phyloP scores from a whole-genome alignment of 306 rosid genomes.

The Vicia villosa region DNA sequence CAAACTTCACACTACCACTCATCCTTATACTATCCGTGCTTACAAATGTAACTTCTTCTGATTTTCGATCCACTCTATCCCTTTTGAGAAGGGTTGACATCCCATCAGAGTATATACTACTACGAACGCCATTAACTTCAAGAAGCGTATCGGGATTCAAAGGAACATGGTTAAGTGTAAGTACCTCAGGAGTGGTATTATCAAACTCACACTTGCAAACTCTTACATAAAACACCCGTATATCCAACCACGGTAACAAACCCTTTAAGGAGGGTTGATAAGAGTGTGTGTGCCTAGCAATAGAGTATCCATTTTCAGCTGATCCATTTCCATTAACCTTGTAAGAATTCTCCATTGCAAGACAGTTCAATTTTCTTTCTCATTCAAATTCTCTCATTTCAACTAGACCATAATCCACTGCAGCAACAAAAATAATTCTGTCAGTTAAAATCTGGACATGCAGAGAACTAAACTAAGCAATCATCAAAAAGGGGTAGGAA shows the following conservation, averaged over 20 bases:
- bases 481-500: constrained; percentile 12
- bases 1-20: constrained; percentile 76
- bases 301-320: constrained; percentile 55
- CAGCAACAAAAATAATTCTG: constrained; percentile 38
- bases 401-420: constrained; percentile 41
- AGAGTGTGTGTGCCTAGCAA: constrained; percentile 53
- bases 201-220: constrained; percentile 74
- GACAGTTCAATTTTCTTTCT: constrained; percentile 34
- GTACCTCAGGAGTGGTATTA: constrained; percentile 64
- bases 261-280: constrained; percentile 53
- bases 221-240: constrained; percentile 74
- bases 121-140: constrained; percentile 78
- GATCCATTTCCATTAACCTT: constrained; percentile 53
- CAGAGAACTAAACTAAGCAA: background rate
- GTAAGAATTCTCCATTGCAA: constrained; percentile 57
- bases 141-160: constrained; percentile 71
- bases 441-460: background rate
- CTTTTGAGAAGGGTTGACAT: constrained; percentile 62
- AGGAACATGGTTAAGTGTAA: constrained; percentile 69
- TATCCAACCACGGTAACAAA: constrained; percentile 74
- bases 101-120: constrained; percentile 61
- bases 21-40: constrained; percentile 82
- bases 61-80: constrained; percentile 72
- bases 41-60: constrained; percentile 81
- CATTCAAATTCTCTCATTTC: constrained; percentile 38